These are phyloP conservation scores for Claviceps digitariae DNA, from an alignment of 2,329 filamentous ascomycete genomes.

Conservation along the genomic window DNA sequence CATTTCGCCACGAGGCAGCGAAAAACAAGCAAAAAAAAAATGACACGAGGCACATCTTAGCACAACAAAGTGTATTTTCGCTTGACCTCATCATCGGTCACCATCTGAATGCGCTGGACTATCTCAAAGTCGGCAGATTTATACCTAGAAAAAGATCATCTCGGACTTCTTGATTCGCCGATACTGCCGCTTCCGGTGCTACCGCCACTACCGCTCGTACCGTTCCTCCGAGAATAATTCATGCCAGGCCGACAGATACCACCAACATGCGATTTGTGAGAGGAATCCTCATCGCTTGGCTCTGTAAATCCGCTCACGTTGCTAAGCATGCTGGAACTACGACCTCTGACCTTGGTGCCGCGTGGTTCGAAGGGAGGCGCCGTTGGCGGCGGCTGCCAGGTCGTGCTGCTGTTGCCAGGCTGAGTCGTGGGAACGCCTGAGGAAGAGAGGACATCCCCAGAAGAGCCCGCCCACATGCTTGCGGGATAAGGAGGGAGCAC, in stretches of 20 bases:
- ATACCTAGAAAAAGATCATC: neutral
- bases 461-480: conserved; percentile 23
- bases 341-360: conserved; percentile 34
- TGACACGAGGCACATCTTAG: neutral
- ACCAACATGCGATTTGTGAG: conserved; percentile 10
- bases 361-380: conserved; percentile 22
- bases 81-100: conserved; percentile 1
- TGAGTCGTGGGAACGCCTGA: conserved; percentile 17
- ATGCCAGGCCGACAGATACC: conserved; percentile 3
- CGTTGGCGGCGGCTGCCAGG: conserved; percentile 25
- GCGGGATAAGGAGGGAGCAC: conserved; percentile 20
- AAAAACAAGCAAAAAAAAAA: too few relatives aligned
- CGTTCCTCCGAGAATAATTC: conserved; percentile 8
- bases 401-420: conserved; percentile 12
- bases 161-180: conserved; percentile 39
- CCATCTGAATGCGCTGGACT: conserved; percentile 1
- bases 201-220: conserved; percentile 24
- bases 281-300: conserved; percentile 38
- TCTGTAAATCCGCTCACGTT: conserved; percentile 55
- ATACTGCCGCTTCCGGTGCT: conserved; percentile 37
- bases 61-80: conserved; percentile 3
- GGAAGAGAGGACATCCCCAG: conserved; percentile 20
- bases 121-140: neutral
- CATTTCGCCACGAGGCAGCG: too few relatives aligned
- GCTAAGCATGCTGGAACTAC: conserved; percentile 54